Evolutionary conservation across 805 yeast genomes (phyloP).

Genomic region (Metschnikowia gelsemii): DNA sequence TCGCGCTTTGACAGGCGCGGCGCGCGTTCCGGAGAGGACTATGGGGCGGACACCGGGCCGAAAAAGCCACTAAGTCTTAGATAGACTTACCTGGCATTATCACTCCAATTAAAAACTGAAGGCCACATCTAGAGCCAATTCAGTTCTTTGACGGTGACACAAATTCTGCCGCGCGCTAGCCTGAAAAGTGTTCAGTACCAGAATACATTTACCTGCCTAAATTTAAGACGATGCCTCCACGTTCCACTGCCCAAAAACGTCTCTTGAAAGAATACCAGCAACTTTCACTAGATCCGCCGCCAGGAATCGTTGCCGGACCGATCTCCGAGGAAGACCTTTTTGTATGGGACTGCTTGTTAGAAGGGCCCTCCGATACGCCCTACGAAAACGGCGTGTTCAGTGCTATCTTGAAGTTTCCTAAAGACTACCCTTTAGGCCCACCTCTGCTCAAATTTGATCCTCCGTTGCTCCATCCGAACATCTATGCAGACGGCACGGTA

Average conservation of each 20-base stretch:
- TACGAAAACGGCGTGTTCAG: conserved; percentile 88
- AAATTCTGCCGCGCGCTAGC: too few relatives aligned
- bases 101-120: too few relatives aligned
- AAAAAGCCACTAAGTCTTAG: background rate
- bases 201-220: background rate
- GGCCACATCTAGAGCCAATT: too few relatives aligned
- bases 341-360: conserved; percentile 79
- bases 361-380: conserved; percentile 82
- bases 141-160: too few relatives aligned
- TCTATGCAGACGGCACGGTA: conserved; percentile 91
- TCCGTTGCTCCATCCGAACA: conserved; percentile 87
- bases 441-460: conserved; percentile 76
- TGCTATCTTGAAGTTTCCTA: conserved; percentile 69
- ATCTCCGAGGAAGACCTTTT: conserved; percentile 69
- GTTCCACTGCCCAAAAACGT: conserved; percentile 76
- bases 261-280: conserved; percentile 88
- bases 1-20: too few relatives aligned
- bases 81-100: too few relatives aligned
- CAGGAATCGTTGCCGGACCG: conserved; percentile 95
- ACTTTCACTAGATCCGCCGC: conserved; percentile 82
- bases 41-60: background rate
- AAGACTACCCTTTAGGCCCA: conserved; percentile 80
- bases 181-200: too few relatives aligned
- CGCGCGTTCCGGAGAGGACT: too few relatives aligned
- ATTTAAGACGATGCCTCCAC: conserved; percentile 10